These are phyloP conservation scores for Apiotrichum laibachii DNA, from an alignment of 1,284 basidiomycete species.

Conservation along the genomic window DNA sequence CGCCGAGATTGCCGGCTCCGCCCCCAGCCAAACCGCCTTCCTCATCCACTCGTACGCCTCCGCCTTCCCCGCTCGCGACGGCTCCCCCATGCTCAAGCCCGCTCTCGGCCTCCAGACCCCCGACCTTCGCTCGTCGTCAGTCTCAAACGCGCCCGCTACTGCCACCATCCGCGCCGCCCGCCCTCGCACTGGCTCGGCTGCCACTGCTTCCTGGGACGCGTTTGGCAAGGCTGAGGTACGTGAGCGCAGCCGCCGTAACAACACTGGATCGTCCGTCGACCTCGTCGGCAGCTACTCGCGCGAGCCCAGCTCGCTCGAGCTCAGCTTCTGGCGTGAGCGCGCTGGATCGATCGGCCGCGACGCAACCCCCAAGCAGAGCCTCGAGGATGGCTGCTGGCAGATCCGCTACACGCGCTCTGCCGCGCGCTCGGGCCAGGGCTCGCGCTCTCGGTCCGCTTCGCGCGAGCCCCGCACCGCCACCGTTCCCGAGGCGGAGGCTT, in stretches of 20 bases:
- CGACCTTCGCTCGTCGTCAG: constrained; percentile 2
- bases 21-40: constrained; percentile 35
- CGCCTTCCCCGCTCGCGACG: constrained; percentile 38
- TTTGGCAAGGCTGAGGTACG: constrained; percentile 36
- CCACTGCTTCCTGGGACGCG: constrained; percentile 38
- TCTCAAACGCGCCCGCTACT: not conserved
- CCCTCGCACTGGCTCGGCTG: constrained; percentile 28
- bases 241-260: constrained; percentile 11
- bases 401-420: constrained; percentile 28
- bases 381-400: constrained; percentile 40
- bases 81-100: constrained; percentile 10
- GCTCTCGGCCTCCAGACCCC: constrained; percentile 9
- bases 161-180: constrained; percentile 15
- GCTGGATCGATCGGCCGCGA: constrained; percentile 12
- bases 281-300: constrained; percentile 2
- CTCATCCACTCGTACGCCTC: constrained; percentile 39
- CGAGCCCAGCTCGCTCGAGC: constrained; percentile 1
- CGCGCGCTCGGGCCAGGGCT: not conserved
- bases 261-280: constrained; percentile 7
- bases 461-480: constrained; percentile 13
- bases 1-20: constrained; percentile 35
- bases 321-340: constrained; percentile 7
- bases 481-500: not conserved
- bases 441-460: constrained; percentile 9
- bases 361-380: constrained; percentile 40